A percentile compares a stretch with the other conserved stretches of the same genome.
Conservation (phyloP, 2,329 filamentous ascomycete genomes). For the Pyrenophora tritici-repentis region DNA sequence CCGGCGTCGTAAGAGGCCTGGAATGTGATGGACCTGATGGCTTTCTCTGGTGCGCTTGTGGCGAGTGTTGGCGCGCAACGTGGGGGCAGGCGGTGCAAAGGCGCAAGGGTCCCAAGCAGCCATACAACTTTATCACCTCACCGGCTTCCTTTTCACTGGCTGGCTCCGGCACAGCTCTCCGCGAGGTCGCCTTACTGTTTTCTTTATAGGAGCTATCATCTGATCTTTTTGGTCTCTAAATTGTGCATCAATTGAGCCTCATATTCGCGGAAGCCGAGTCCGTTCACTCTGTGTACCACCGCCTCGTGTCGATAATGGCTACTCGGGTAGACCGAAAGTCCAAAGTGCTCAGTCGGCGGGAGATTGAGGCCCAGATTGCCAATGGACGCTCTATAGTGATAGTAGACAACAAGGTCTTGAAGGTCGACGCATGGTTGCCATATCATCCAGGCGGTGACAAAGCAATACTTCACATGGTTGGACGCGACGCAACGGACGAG, state of each 20-base stretch:
- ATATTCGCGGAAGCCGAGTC: background rate
- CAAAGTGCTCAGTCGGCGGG: slow-evolving; percentile 61
- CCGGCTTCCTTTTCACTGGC: slow-evolving; percentile 15
- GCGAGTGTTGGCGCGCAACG: slow-evolving; percentile 3
- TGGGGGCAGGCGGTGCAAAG: slow-evolving; percentile 10
- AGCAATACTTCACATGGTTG: slow-evolving; percentile 90
- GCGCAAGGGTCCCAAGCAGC: slow-evolving; percentile 11
- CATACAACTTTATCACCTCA: slow-evolving; percentile 24
- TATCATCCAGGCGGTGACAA: slow-evolving; percentile 94
- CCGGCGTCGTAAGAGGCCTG: background rate
- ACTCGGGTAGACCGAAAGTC: slow-evolving; percentile 49
- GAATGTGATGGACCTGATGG: slow-evolving; percentile 1
- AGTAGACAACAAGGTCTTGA: slow-evolving; percentile 78
- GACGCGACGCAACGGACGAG: slow-evolving; percentile 92
- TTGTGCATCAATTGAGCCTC: background rate
- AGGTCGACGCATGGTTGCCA: slow-evolving; percentile 83
- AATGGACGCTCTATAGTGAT: slow-evolving; percentile 81
- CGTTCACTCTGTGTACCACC: background rate
- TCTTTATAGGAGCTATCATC: background rate
- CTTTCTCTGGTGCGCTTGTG: background rate
- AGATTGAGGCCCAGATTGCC: slow-evolving; percentile 83
- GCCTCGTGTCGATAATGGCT: slow-evolving; percentile 30
- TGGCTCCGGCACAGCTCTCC: slow-evolving; percentile 2
- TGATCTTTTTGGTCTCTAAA: slow-evolving; percentile 1
- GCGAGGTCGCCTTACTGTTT: background rate